Evolutionary conservation across 371 early-diverging fungal genomes (phyloP), one percentile per base, ranked within the genome.

Genomic region (Mycotypha africana): DNA sequence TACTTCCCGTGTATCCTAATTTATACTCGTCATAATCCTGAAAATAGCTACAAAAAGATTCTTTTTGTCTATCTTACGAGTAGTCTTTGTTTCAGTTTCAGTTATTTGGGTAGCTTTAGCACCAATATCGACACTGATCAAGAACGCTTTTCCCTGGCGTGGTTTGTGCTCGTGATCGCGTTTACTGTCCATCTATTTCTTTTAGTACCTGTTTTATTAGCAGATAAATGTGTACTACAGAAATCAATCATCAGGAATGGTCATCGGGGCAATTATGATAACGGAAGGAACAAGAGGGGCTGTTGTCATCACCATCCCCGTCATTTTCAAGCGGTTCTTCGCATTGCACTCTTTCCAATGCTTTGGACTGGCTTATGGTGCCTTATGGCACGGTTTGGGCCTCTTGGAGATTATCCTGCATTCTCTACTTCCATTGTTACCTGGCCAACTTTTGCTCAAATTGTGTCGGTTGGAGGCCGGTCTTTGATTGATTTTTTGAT

Each of bases 401-500:
- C 38, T 6, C 23, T 67, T 12, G 70, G 70, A 12, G 70, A 69
- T 24, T 57, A 37, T 10, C 25, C 45, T 10, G 51, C 57, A 6
- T 46, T 49, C 20, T 48, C 60, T 6, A 58, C 50, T 14, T 22
- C 54, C 2, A 19, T 55, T 8, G 40, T 51, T 16, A 39, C 41
- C 7, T 69, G 65, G 65, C 40, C 62, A 9, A 60, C 59, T 15
- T 41, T 69, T 22, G 51, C 50, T 14, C 66, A 65, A 35, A 30
- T 53, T 1, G 53, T 59, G 0, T 56, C 62, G 1, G 28, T 65
- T 2, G 63, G 60, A 15, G 64, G 64, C 20, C 47, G 65, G 8
- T 44, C 65, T 3, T 20, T 56, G 11, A 38, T 69, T 38, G 66
- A 65, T 7, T 69, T 69, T 37, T 19, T 62, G 1, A 20, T 65